These are phyloP conservation scores for Rubus idaeus DNA, from an alignment of 306 rosid species.

Conservation along the genomic window DNA sequence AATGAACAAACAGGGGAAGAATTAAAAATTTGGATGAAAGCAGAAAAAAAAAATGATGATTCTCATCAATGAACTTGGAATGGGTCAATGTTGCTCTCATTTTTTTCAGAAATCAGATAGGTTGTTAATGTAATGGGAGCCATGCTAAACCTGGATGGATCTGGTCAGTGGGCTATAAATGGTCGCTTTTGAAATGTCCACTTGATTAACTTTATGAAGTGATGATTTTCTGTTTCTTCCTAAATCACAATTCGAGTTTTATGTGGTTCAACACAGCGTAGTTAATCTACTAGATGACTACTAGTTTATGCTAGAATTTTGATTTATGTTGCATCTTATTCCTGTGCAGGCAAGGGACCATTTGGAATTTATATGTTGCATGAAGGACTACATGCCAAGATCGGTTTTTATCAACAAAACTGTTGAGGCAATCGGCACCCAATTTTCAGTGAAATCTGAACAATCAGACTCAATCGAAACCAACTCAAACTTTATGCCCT, in stretches of 20 bases:
- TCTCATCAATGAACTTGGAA: neutral
- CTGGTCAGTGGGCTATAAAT: too few relatives aligned
- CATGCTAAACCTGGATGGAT: too few relatives aligned
- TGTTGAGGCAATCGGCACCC: constrained; percentile 41
- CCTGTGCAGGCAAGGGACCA: constrained; percentile 68
- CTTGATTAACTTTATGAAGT: neutral
- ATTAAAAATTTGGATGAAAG: neutral
- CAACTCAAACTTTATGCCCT: constrained; percentile 51
- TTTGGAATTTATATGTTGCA: constrained; percentile 67
- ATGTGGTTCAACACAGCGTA: constrained; percentile 3
- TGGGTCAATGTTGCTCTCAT: neutral
- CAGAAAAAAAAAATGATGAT: neutral
- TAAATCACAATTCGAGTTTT: neutral
- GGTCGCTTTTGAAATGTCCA: neutral
- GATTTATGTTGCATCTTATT: constrained; percentile 2
- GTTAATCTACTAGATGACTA: neutral
- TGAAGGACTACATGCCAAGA: constrained; percentile 77
- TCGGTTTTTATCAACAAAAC: constrained; percentile 61
- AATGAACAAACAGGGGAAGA: neutral
- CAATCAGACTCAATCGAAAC: constrained; percentile 34
- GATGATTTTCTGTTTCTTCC: neutral
- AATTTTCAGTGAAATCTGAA: constrained; percentile 40
- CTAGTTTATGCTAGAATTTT: neutral
- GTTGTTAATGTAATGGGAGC: neutral
- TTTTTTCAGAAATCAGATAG: neutral